Conservation (phyloP, 176 grass and related monocot genomes). For the Oryza brachyantha region DNA sequence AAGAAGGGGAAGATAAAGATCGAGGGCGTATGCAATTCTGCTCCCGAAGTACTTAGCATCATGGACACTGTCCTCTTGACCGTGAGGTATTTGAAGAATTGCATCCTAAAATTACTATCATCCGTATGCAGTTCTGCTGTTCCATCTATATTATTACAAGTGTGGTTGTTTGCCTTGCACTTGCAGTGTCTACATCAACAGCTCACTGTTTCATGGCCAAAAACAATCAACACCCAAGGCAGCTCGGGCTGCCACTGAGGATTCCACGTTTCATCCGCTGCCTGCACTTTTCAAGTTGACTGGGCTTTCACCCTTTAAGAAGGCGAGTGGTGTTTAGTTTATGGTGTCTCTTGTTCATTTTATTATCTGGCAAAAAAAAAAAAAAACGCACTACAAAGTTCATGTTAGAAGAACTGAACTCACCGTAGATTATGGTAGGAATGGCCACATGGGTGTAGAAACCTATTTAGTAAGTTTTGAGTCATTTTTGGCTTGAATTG, state of each 20-base stretch:
- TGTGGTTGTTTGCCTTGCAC: conserved; percentile 36
- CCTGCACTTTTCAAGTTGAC: conserved; percentile 67
- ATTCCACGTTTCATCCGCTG: conserved; percentile 66
- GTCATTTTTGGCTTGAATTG: neutral
- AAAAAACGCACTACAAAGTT: conserved; percentile 1
- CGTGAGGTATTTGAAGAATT: conserved; percentile 48
- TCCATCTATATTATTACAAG: neutral
- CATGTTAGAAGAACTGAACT: neutral
- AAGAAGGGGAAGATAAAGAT: conserved; percentile 62
- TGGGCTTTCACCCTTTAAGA: conserved; percentile 73
- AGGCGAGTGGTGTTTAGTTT: conserved; percentile 36
- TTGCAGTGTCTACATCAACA: conserved; percentile 79
- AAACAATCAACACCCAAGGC: conserved; percentile 44
- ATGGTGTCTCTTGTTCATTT: neutral
- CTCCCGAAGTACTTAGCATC: conserved; percentile 65
- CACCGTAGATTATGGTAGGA: neutral
- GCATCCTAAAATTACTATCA: neutral
- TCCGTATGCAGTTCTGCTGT: neutral
- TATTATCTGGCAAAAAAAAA: neutral
- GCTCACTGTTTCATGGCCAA: conserved; percentile 53
- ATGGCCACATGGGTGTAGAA: too few relatives aligned
- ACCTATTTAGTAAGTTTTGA: neutral
- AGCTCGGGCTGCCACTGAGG: conserved; percentile 33
- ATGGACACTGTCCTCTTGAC: conserved; percentile 77
- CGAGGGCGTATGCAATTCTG: conserved; percentile 54